Evolutionary conservation across 768 basidiomycete genomes (phyloP).

Genomic region (Pleurotus pulmonarius): DNA sequence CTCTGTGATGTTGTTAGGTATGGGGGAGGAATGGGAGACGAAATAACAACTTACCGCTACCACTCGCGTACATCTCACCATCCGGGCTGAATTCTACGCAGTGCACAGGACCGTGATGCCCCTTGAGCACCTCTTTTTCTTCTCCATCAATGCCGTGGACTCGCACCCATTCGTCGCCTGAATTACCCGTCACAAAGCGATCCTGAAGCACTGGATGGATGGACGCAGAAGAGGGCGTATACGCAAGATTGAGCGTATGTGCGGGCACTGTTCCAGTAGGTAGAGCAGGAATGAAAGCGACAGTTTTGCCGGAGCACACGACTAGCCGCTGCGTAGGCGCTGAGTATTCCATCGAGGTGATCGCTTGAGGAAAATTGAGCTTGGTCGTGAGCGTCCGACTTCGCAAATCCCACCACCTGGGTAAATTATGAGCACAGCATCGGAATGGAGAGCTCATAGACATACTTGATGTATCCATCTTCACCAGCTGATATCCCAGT

Average conservation of each 20-base stretch:
- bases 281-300: slow-evolving; percentile 83
- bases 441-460: background rate
- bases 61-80: slow-evolving; percentile 96
- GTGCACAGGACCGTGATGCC: slow-evolving; percentile 97
- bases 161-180: slow-evolving; percentile 93
- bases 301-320: slow-evolving; percentile 88
- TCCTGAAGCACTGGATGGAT: slow-evolving; percentile 88
- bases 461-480: slow-evolving; percentile 86
- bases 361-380: slow-evolving; percentile 70
- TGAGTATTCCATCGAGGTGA: slow-evolving; percentile 94
- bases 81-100: slow-evolving; percentile 93
- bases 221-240: slow-evolving; percentile 90
- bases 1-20: slow-evolving; percentile 40
- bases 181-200: slow-evolving; percentile 89
- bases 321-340: slow-evolving; percentile 77
- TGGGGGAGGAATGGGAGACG: slow-evolving; percentile 7
- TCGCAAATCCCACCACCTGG: slow-evolving; percentile 95
- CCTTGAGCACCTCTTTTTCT: slow-evolving; percentile 89
- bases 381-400: slow-evolving; percentile 69
- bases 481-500: slow-evolving; percentile 89
- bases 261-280: slow-evolving; percentile 58
- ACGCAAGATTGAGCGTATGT: slow-evolving; percentile 76
- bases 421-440: slow-evolving; percentile 13
- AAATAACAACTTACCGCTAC: slow-evolving; percentile 68
- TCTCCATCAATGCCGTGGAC: slow-evolving; percentile 88